phyloP scores from a whole-genome alignment of 306 rosid species.

The Gleditsia sinensis region DNA sequence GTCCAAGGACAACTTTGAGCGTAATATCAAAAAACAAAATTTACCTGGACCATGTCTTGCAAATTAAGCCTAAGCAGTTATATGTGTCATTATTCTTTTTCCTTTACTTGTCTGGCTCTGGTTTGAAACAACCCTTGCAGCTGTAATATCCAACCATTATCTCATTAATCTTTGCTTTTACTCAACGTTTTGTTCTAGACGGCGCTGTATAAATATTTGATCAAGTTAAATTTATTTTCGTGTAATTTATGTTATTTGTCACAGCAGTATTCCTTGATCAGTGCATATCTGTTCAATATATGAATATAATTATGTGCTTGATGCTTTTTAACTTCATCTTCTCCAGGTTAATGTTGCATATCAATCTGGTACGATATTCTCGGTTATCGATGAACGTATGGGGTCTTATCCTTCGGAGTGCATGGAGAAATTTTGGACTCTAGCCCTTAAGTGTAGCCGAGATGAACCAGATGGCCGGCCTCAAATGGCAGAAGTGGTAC shows the following conservation, averaged over 20 bases:
- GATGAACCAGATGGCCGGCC: slow-evolving; percentile 84
- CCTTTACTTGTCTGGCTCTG: background rate
- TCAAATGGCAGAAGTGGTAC: slow-evolving; percentile 77
- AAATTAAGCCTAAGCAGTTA: background rate
- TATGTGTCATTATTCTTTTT: background rate
- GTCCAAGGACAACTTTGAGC: no score
- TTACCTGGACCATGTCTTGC: background rate
- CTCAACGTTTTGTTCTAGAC: background rate
- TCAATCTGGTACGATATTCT: slow-evolving; percentile 68
- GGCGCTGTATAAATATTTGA: background rate
- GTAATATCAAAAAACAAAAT: no score
- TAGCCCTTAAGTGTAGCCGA: slow-evolving; percentile 76
- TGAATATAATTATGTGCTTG: background rate
- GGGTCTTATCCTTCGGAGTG: slow-evolving; percentile 84
- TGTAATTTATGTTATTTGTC: background rate
- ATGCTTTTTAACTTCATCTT: background rate
- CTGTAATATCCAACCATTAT: background rate
- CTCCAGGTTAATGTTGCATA: slow-evolving; percentile 65
- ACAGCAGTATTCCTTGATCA: slow-evolving; percentile 5
- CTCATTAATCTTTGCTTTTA: background rate
- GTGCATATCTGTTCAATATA: slow-evolving; percentile 19
- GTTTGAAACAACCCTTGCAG: background rate
- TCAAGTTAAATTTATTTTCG: background rate
- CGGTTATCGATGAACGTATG: slow-evolving; percentile 69
- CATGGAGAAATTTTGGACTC: slow-evolving; percentile 60